Percentiles rank a stretch among this genome's conserved stretches.
phyloP scores from a whole-genome alignment of 164 flowering plant genomes.

The Tetracentron sinense region DNA sequence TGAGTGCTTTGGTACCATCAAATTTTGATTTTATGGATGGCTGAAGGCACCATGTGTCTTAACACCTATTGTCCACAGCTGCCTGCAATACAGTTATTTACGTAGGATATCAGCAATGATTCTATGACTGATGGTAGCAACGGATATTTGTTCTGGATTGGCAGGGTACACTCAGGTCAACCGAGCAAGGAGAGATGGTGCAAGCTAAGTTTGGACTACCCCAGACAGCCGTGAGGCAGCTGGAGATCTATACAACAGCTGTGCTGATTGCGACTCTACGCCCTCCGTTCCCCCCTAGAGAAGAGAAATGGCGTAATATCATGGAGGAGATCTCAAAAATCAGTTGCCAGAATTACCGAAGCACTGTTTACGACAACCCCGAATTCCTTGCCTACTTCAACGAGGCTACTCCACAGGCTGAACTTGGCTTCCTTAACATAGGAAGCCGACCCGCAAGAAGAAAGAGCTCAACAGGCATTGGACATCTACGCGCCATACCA shows the following conservation, averaged over 20 bases:
- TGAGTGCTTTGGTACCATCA: no score
- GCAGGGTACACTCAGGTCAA: constrained; percentile 90
- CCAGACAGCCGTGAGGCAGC: constrained; percentile 80
- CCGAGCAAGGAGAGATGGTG: constrained; percentile 99
- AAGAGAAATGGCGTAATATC: constrained; percentile 81
- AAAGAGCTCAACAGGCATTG: constrained; percentile 71
- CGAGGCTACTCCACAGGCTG: constrained; percentile 95
- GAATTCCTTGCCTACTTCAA: constrained; percentile 85
- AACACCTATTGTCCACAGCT: no score
- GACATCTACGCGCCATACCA: constrained; percentile 88
- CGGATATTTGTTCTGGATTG: constrained; percentile 9
- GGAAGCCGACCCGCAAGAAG: constrained; percentile 93
- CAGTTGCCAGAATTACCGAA: constrained; percentile 72
- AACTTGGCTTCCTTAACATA: constrained; percentile 88
- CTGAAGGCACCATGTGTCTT: no score
- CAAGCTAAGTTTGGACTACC: constrained; percentile 94
- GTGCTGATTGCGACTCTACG: constrained; percentile 82
- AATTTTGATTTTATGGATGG: no score
- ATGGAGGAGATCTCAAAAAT: constrained; percentile 88
- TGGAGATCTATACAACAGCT: constrained; percentile 93
- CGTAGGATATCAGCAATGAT: neutral
- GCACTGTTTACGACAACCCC: constrained; percentile 81
- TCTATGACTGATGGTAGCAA: neutral
- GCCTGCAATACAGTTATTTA: neutral
- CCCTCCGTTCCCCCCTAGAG: constrained; percentile 86